Evolutionary conservation across 208 protist species (phyloP).

Genomic region (Leishmania amazonensis): DNA sequence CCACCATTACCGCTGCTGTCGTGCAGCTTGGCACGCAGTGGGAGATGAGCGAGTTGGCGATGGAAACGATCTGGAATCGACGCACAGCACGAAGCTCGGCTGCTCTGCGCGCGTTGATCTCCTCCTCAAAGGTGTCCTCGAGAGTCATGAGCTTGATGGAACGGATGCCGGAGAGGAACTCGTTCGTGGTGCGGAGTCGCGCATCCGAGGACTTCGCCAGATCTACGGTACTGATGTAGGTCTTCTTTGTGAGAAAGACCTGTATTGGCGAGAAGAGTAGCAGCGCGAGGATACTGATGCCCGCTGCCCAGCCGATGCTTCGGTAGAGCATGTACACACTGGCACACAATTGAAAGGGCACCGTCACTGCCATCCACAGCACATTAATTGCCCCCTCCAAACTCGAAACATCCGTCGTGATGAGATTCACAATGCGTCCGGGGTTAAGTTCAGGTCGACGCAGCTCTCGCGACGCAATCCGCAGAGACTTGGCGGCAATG

Average conservation of each 20-base stretch:
- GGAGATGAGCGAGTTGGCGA: slow-evolving; percentile 56
- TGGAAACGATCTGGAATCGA: slow-evolving; percentile 32
- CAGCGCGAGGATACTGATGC: slow-evolving; percentile 74
- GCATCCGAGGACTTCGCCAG: slow-evolving; percentile 68
- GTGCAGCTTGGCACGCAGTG: slow-evolving; percentile 54
- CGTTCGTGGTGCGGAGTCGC: slow-evolving; percentile 90
- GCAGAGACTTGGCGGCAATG: slow-evolving; percentile 83
- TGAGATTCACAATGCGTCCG: slow-evolving; percentile 83
- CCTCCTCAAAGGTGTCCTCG: slow-evolving; percentile 67
- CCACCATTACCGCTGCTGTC: slow-evolving; percentile 51
- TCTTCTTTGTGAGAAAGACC: slow-evolving; percentile 42
- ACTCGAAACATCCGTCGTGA: slow-evolving; percentile 7
- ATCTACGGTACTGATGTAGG: slow-evolving; percentile 17
- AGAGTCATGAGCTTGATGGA: slow-evolving; percentile 94
- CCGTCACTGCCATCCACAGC: slow-evolving; percentile 33
- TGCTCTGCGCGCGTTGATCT: slow-evolving; percentile 41
- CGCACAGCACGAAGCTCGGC: slow-evolving; percentile 51
- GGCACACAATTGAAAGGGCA: slow-evolving; percentile 51
- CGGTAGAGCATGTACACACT: slow-evolving; percentile 60
- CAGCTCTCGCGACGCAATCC: slow-evolving; percentile 37
- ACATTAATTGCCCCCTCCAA: slow-evolving; percentile 3
- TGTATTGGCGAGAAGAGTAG: slow-evolving; percentile 74
- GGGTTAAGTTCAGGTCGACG: slow-evolving; percentile 71
- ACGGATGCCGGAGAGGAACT: slow-evolving; percentile 92
- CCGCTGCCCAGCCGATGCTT: slow-evolving; percentile 54